Base-by-base conservation (phyloP, 805 yeast species). In the Saccharomycopsis fermentans region DNA sequence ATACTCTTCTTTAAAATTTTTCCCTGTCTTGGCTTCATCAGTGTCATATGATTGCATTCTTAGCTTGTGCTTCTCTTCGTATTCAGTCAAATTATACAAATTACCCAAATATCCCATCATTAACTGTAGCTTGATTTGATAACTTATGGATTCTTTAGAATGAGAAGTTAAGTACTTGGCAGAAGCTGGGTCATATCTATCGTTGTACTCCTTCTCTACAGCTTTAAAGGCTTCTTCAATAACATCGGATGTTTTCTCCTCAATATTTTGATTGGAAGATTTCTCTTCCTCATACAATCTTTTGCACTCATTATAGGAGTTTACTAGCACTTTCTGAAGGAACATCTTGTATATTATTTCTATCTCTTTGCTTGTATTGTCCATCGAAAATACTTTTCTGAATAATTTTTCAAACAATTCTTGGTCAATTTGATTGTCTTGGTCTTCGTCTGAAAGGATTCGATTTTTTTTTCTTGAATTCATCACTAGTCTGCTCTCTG, bases 1-100 rank as follows among this genome's bases (percentile, higher is more conserved):
- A 56, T 75, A 67, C 1, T 70, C 56, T 6, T 55, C 19, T 32
- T 59, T 54, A n/a, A 64, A 54, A 36, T 67, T 1, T 55, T 63
- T 1, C 34, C 12, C n/a, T 54, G 34, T 48, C 8, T 67, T 64
- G 21, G 62, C 62, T 3, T 58, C 59, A 1, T 63, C 58, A 27
- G 32, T 8, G 47, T 65, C 63, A 17, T 17, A 21, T 21, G 12
- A 6, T 26, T 43, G 21, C n/a, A 43, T 21, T 1, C n/a, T 43
- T 43, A 43, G 12, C 24, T 43, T 43, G n/a, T 43, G 12, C 29
- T 43, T 43, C 26, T 43, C 50, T 11, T 43, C 50, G 24, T 24
- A 43, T 43, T 43, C 24, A 8, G 50, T n/a, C 29, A 43, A 43
- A 11, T 43, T 24, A 12, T 43, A 16, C 24, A 43, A 43, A 21